Conservation (phyloP, 192 early-diverging fungal genomes). For the Podila epicladia region DNA sequence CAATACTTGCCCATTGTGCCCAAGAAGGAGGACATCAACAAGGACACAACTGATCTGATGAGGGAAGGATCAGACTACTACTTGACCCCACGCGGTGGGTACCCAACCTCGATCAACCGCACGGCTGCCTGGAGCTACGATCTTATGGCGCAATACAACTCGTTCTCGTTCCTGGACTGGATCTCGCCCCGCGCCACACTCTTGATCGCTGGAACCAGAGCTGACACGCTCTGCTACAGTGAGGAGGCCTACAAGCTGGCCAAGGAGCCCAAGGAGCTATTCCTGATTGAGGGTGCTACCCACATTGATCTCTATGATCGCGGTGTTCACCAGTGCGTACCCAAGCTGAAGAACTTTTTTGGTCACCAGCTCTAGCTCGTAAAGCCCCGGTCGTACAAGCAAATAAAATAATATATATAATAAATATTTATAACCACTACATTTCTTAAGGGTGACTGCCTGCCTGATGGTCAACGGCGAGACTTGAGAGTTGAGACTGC, state of each 20-base stretch:
- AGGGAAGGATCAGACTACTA: constrained; percentile 36
- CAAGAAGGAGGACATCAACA: constrained; percentile 4
- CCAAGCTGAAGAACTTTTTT: constrained; percentile 21
- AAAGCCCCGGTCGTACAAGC: too few species aligned
- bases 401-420: too few species aligned
- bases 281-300: constrained; percentile 23
- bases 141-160: constrained; percentile 12
- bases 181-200: constrained; percentile 29
- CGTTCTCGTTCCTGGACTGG: constrained; percentile 8
- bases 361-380: too few species aligned
- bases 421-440: too few species aligned
- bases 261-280: constrained; percentile 34
- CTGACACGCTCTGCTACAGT: constrained; percentile 37
- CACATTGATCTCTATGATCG: constrained; percentile 41
- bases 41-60: constrained; percentile 9
- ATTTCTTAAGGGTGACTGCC: too few species aligned
- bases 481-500: too few species aligned
- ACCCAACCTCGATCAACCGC: constrained; percentile 19
- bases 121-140: constrained; percentile 24
- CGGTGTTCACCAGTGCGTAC: not conserved
- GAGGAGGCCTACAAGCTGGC: constrained; percentile 8
- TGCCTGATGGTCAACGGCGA: too few species aligned
- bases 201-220: constrained; percentile 35
- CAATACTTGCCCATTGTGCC: constrained; percentile 15
- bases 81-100: constrained; percentile 24